These are phyloP conservation scores for Chaetomiaceae sp. DNA, from an alignment of 2,329 filamentous ascomycete species.

Conservation along the genomic window DNA sequence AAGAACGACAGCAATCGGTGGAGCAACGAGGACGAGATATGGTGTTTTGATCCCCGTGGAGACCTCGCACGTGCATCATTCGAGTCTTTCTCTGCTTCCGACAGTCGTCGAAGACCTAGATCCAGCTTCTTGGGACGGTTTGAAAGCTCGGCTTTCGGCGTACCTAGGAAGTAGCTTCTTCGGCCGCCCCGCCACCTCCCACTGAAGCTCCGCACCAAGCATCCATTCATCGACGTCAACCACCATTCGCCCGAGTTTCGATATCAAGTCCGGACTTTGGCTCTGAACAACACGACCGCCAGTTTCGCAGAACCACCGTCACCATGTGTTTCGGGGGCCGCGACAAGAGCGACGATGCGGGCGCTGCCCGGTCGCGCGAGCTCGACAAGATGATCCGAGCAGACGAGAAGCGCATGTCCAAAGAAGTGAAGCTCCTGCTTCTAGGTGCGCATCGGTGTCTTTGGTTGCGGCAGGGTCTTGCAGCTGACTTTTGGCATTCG, in stretches of 20 bases:
- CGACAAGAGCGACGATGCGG: constrained; percentile 46
- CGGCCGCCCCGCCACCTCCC: constrained; percentile 2
- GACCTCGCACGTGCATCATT: constrained; percentile 3
- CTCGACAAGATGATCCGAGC: constrained; percentile 81
- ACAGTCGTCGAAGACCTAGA: background rate
- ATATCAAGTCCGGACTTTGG: background rate
- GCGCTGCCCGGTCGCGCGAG: constrained; percentile 59
- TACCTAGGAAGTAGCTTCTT: background rate
- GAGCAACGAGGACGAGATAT: background rate
- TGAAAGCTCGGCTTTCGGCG: background rate
- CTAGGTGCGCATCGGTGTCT: constrained; percentile 59
- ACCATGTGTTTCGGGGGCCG: constrained; percentile 63
- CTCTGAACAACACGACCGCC: background rate
- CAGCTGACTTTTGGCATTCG: constrained; percentile 17
- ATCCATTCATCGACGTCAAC: constrained; percentile 5
- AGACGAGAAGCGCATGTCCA: constrained; percentile 81
- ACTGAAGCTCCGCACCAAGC: constrained; percentile 7
- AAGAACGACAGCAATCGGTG: background rate
- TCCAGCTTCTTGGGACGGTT: background rate
- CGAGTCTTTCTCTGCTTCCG: background rate
- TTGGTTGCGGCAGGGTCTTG: background rate
- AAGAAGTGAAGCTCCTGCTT: constrained; percentile 89
- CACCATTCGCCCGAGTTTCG: background rate
- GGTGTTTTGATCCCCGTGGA: background rate
- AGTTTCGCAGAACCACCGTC: constrained; percentile 9